These are phyloP conservation scores for Cryptococcus amylolentus DNA, from an alignment of 1,284 basidiomycete genomes.

Conservation along the genomic window DNA sequence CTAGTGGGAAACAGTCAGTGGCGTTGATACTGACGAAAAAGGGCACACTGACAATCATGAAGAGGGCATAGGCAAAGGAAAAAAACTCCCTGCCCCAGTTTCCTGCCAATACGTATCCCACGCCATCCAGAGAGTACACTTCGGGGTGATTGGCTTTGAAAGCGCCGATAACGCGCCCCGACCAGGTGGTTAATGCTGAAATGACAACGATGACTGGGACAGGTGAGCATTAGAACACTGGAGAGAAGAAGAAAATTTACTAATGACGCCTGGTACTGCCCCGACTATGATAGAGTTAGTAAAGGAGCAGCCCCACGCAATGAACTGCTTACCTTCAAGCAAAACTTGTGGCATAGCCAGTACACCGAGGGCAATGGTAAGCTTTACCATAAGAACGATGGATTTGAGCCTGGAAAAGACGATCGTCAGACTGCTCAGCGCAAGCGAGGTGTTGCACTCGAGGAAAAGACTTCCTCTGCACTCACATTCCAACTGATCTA, in stretches of 20 bases:
- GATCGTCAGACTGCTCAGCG: neutral
- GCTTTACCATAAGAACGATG: conserved; percentile 33
- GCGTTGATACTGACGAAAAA: too few relatives aligned
- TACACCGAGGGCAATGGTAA: conserved; percentile 40
- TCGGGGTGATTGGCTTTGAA: conserved; percentile 36
- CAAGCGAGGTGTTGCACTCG: conserved; percentile 5
- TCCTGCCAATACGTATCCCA: conserved; percentile 31
- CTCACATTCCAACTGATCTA: conserved; percentile 38
- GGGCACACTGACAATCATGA: conserved; percentile 17
- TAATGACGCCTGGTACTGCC: conserved; percentile 32
- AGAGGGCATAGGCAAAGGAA: conserved; percentile 23
- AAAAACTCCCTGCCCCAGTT: conserved; percentile 27
- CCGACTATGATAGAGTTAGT: conserved; percentile 11
- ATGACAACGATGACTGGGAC: conserved; percentile 22
- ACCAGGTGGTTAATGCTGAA: conserved; percentile 26
- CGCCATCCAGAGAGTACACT: conserved; percentile 32
- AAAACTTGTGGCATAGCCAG: conserved; percentile 30
- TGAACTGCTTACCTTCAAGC: conserved; percentile 2
- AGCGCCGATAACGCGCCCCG: conserved; percentile 19
- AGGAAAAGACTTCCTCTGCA: too few relatives aligned
- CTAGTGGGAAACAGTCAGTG: too few relatives aligned
- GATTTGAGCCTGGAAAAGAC: conserved; percentile 28
- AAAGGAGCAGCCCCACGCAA: neutral
- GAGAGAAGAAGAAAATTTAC: conserved; percentile 9
- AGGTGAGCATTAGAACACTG: neutral